These are phyloP conservation scores for Thermochaetoides thermophila DNA, from an alignment of 495 filamentous ascomycete genomes.

Conservation along the genomic window DNA sequence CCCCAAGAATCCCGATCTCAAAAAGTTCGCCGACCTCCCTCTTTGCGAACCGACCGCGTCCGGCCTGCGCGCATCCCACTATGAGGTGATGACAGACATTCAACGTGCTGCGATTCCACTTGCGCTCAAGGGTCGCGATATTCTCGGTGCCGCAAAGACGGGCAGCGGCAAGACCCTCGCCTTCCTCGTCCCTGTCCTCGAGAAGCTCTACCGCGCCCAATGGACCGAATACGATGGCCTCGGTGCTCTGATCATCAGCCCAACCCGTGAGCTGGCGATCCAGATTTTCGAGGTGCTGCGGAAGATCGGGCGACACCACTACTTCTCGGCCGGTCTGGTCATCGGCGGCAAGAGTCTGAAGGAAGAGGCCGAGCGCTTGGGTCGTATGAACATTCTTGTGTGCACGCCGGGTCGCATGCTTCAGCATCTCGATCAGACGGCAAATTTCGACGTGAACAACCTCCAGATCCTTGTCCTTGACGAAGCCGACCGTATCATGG, in stretches of 20 bases:
- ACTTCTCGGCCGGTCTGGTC: constrained; percentile 83
- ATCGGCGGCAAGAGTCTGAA: constrained; percentile 87
- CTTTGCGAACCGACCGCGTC: constrained; percentile 69
- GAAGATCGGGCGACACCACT: constrained; percentile 78
- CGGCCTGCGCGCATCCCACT: constrained; percentile 77
- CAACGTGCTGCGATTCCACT: constrained; percentile 74
- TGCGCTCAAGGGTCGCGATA: constrained; percentile 74
- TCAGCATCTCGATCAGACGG: constrained; percentile 92
- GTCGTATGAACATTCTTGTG: constrained; percentile 93
- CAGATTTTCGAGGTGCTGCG: constrained; percentile 95
- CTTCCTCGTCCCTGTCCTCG: constrained; percentile 82
- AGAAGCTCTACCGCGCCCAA: constrained; percentile 81
- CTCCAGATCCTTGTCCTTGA: constrained; percentile 88
- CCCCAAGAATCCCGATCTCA: constrained; percentile 29
- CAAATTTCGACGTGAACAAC: constrained; percentile 76
- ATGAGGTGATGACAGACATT: constrained; percentile 80
- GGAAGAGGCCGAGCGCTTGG: constrained; percentile 75
- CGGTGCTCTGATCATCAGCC: constrained; percentile 83
- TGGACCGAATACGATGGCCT: constrained; percentile 87
- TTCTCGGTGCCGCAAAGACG: constrained; percentile 92
- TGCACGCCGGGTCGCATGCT: constrained; percentile 91
- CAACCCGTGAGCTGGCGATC: constrained; percentile 86
- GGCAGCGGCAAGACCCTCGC: constrained; percentile 93
- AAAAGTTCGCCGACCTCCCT: constrained; percentile 66
- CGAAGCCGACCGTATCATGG: constrained; percentile 91